Percentiles rank a stretch among this genome's conserved stretches.
Conservation (phyloP, 2,329 filamentous ascomycete genomes). For the Fusarium tjaetaba region DNA sequence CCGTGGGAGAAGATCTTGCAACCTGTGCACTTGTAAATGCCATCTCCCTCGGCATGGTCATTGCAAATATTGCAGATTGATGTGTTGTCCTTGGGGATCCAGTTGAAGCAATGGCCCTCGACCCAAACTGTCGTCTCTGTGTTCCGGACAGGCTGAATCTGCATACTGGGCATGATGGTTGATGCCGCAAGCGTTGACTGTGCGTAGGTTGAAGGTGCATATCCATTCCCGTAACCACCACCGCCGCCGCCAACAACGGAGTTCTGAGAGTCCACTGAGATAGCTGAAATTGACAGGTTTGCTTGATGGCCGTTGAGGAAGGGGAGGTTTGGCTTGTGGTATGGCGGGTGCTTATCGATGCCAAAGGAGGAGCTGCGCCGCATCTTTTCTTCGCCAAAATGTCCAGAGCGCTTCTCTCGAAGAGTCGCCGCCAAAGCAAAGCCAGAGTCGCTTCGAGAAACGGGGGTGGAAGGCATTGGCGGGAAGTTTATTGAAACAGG, state of each 20-base stretch:
- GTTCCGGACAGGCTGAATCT: constrained; percentile 80
- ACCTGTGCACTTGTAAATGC: constrained; percentile 77
- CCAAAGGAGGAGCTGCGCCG: constrained; percentile 94
- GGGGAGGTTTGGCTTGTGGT: constrained; percentile 76
- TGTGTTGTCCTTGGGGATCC: constrained; percentile 66
- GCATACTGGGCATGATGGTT: constrained; percentile 86
- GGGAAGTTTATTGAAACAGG: constrained; percentile 83
- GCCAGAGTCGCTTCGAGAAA: constrained; percentile 91
- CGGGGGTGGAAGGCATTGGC: constrained; percentile 76
- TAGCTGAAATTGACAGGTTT: constrained; percentile 67
- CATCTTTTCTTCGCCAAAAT: constrained; percentile 82
- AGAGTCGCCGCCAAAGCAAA: constrained; percentile 87
- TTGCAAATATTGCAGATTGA: constrained; percentile 79
- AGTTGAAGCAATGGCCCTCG: constrained; percentile 83
- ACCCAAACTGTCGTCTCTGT: constrained; percentile 85
- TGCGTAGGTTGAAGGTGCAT: constrained; percentile 85
- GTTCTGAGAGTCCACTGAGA: constrained; percentile 72
- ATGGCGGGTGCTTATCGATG: constrained; percentile 74
- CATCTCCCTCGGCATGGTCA: constrained; percentile 76
- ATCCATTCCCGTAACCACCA: constrained; percentile 60
- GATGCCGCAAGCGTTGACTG: constrained; percentile 87
- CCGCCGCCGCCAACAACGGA: constrained; percentile 65
- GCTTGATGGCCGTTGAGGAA: constrained; percentile 74
- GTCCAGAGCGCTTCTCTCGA: constrained; percentile 92
- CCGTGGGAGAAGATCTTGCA: constrained; percentile 69